These are phyloP conservation scores for Colletotrichum spaethianum DNA, from an alignment of 2,329 filamentous ascomycete species.

Conservation along the genomic window DNA sequence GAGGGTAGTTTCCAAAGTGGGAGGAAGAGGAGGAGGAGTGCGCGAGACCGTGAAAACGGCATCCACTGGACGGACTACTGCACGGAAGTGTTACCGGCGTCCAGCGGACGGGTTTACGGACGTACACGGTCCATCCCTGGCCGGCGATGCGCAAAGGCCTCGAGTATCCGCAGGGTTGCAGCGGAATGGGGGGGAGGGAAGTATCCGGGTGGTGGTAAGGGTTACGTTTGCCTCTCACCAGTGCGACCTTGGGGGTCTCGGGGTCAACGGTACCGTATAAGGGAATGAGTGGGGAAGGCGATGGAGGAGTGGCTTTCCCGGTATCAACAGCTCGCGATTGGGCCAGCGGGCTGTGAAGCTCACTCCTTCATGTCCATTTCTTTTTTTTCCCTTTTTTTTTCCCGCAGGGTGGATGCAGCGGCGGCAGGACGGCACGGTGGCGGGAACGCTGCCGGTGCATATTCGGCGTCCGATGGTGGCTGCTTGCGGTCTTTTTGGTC, in stretches of 20 bases:
- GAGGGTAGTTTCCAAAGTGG: too few species aligned
- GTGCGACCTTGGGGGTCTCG: background rate
- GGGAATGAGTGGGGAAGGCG: background rate
- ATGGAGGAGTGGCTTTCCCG: background rate
- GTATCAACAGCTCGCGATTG: background rate
- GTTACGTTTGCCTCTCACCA: background rate
- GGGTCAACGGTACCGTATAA: background rate
- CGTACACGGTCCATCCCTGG: background rate
- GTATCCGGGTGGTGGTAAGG: background rate
- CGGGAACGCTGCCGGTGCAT: slow-evolving; percentile 13
- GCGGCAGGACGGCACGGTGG: background rate
- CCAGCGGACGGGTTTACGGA: background rate
- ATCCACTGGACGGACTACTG: background rate
- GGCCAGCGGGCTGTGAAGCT: background rate
- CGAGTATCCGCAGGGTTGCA: slow-evolving; percentile 1
- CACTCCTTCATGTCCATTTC: background rate
- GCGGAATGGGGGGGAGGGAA: background rate
- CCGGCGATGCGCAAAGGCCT: background rate
- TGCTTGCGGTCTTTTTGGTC: background rate
- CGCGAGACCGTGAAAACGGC: background rate
- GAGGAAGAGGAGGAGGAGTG: too few species aligned
- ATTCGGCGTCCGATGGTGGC: background rate
- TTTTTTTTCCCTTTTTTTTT: background rate
- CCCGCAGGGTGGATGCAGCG: too few species aligned
- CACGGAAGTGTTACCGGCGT: background rate